Conservation (phyloP, 805 yeast species). For the Starmerella stellata region DNA sequence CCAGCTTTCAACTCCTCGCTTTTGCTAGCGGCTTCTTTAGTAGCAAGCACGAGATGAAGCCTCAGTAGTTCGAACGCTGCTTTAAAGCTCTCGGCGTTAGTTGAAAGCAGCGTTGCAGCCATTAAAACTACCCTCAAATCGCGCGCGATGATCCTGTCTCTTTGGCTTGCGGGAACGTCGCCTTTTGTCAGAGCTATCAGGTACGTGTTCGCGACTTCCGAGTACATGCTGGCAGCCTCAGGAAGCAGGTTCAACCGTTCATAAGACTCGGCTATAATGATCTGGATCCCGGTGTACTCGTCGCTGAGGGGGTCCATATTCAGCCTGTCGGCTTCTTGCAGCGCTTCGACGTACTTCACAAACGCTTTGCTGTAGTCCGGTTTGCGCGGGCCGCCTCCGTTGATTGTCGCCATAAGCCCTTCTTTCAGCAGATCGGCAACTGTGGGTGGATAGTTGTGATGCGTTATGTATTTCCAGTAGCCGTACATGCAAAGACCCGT, state of each 20-base stretch:
- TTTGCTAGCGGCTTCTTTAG: slow-evolving; percentile 35
- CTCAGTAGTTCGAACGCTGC: slow-evolving; percentile 30
- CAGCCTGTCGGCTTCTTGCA: slow-evolving; percentile 40
- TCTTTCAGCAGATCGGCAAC: slow-evolving; percentile 58
- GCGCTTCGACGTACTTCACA: slow-evolving; percentile 53
- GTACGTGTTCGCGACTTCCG: slow-evolving; percentile 39
- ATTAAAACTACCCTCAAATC: slow-evolving; percentile 54
- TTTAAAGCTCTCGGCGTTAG: slow-evolving; percentile 7
- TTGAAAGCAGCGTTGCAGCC: slow-evolving; percentile 31
- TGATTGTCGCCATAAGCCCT: slow-evolving; percentile 71
- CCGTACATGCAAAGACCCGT: slow-evolving; percentile 5
- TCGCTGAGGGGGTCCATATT: slow-evolving; percentile 44
- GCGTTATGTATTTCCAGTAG: slow-evolving; percentile 18
- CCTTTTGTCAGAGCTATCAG: slow-evolving; percentile 35
- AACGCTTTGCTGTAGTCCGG: slow-evolving; percentile 52
- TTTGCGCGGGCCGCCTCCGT: slow-evolving; percentile 32
- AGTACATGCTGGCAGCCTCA: slow-evolving; percentile 50
- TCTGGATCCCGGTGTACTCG: slow-evolving; percentile 78
- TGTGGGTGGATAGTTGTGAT: slow-evolving; percentile 31
- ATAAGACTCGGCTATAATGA: slow-evolving; percentile 74
- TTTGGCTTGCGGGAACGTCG: slow-evolving; percentile 25
- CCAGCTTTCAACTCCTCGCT: slow-evolving; percentile 16
- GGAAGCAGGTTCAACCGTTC: slow-evolving; percentile 44
- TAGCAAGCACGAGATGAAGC: slow-evolving; percentile 47
- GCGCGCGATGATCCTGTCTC: slow-evolving; percentile 48